A percentile compares a stretch with the other conserved stretches of the same genome.
These are phyloP conservation scores for Dalbergia cochinchinensis DNA, from an alignment of 306 rosid species.

Conservation along the genomic window DNA sequence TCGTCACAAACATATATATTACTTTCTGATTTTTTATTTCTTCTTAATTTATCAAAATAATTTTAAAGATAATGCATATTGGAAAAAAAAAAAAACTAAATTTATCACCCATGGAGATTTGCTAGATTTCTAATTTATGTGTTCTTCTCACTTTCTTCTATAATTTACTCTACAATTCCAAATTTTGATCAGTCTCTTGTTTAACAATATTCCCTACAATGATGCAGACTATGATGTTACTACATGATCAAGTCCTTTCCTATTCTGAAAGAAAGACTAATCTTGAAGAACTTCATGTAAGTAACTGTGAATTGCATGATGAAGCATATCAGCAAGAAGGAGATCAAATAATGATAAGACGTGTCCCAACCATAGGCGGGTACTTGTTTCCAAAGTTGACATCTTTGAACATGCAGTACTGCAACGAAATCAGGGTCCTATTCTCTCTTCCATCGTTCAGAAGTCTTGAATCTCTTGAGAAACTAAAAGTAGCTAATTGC, in stretches of 20 bases:
- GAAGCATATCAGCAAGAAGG: background rate
- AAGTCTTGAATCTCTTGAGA: background rate
- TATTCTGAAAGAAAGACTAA: background rate
- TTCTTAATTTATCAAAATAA: too few species aligned
- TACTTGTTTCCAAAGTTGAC: slow-evolving; percentile 11
- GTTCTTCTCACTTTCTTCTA: background rate
- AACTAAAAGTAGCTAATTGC: background rate
- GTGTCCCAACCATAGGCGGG: background rate
- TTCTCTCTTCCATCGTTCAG: background rate
- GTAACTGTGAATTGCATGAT: background rate
- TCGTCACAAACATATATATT: too few species aligned
- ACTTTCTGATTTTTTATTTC: too few species aligned
- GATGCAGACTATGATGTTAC: background rate
- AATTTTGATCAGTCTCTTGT: too few species aligned
- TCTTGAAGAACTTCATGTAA: background rate
- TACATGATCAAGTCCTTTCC: background rate
- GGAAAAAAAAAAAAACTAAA: too few species aligned
- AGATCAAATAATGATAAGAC: background rate
- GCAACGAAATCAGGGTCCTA: background rate
- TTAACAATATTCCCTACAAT: too few species aligned
- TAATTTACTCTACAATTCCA: too few species aligned
- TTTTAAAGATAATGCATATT: too few species aligned
- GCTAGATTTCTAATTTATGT: background rate
- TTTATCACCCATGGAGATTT: background rate
- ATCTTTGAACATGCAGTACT: background rate